Percentiles rank a stretch among this genome's conserved stretches.
These are phyloP conservation scores for Hirsutella thompsonii DNA, from an alignment of 2,329 filamentous ascomycete genomes.

Conservation along the genomic window DNA sequence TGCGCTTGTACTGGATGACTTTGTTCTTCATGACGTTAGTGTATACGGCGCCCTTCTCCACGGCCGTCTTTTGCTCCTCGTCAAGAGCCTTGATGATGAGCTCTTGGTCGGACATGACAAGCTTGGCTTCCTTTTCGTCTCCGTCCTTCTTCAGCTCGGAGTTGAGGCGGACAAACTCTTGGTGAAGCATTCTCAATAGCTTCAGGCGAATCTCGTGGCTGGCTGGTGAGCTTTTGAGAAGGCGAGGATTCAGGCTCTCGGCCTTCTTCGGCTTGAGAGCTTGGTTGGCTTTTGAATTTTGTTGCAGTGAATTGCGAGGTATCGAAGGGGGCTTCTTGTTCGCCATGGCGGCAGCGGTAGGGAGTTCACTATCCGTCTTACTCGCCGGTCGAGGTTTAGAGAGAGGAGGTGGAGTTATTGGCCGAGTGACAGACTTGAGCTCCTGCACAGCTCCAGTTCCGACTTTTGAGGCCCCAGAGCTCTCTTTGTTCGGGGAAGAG, in stretches of 20 bases:
- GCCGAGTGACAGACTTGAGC: constrained; percentile 11
- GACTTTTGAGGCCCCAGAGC: neutral
- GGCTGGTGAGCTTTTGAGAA: constrained; percentile 45
- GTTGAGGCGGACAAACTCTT: constrained; percentile 56
- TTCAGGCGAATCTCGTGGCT: constrained; percentile 41
- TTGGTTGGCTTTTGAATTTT: neutral
- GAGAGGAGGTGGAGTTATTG: constrained; percentile 21
- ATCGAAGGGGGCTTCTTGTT: neutral
- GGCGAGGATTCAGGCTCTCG: constrained; percentile 55
- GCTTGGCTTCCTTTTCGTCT: constrained; percentile 32
- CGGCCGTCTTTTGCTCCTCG: constrained; percentile 65
- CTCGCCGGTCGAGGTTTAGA: neutral
- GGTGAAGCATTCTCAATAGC: constrained; percentile 50
- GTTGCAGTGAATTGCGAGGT: neutral
- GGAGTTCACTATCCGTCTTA: too few relatives aligned
- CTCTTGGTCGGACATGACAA: constrained; percentile 50
- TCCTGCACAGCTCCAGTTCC: neutral
- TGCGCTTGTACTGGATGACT: constrained; percentile 63
- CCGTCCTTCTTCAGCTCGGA: constrained; percentile 39
- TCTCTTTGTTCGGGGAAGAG: neutral
- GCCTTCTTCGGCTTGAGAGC: constrained; percentile 12
- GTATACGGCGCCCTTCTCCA: constrained; percentile 59
- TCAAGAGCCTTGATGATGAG: constrained; percentile 58
- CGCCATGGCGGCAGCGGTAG: neutral
- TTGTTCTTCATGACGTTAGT: constrained; percentile 72